A percentile compares a stretch with the other conserved stretches of the same genome.
These are phyloP conservation scores for Pseudogymnoascus pannorum DNA, from an alignment of 2,329 filamentous ascomycete species.

Conservation along the genomic window DNA sequence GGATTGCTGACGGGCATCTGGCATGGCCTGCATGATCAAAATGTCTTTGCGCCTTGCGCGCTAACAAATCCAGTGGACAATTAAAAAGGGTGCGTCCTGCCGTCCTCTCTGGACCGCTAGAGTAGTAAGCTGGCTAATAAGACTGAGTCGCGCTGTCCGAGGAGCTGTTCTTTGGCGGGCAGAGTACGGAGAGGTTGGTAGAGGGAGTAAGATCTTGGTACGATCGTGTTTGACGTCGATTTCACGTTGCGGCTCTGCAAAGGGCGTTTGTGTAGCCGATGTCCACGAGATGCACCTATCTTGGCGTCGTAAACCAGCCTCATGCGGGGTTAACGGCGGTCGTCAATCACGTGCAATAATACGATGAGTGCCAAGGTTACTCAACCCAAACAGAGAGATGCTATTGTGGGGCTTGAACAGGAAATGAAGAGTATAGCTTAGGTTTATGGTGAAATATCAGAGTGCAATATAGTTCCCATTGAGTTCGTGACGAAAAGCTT, in stretches of 20 bases:
- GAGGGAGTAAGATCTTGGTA: neutral
- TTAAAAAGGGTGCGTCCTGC: neutral
- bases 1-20: slow-evolving; percentile 76
- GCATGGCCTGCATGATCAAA: slow-evolving; percentile 52
- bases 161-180: neutral
- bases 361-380: neutral
- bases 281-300: neutral
- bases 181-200: neutral
- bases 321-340: neutral
- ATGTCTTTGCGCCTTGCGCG: neutral
- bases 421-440: neutral
- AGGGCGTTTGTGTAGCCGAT: neutral
- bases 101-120: neutral
- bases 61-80: neutral
- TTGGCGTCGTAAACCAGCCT: neutral
- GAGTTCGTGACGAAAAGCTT: no score
- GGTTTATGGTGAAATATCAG: neutral
- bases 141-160: neutral
- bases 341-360: neutral
- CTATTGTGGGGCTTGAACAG: neutral
- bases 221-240: neutral
- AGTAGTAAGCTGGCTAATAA: neutral
- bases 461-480: neutral
- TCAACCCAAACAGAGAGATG: neutral
- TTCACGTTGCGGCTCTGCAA: neutral